Base-by-base conservation (phyloP, 345 rosid species). In the Anastatica hierochuntica region DNA sequence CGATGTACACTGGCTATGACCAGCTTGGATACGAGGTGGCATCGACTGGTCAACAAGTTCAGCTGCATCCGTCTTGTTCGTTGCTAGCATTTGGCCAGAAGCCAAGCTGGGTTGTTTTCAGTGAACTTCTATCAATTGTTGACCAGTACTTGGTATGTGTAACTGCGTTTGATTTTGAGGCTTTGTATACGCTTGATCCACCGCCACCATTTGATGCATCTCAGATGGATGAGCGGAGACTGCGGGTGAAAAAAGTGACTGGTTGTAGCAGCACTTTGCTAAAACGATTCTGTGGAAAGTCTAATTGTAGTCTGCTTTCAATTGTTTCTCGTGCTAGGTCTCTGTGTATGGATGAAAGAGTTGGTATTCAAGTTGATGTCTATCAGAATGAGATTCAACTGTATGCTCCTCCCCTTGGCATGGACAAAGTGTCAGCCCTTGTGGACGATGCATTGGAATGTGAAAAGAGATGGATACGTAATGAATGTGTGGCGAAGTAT, bases 91-190 rank as follows among this genome's bases (percentile, higher is more conserved):
- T 84, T 62, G 69, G 69, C 41, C 79, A 78, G 77, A 90, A 77
- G 85, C 96, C 98, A 24, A 49, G 62, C 58, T 87, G 96, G 95
- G 95, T 90, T 43, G 89, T 90, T 58, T 90, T 87, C 60, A 65
- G 85, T 63, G 98, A 90, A 67, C 76, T 90, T 10, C 69, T 90
- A 17, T 79, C 88, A 33, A 14, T 44, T 34, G 59, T 76, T 40
- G 70, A 60, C 64, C 73, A 83, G 62, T 86, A 79, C 75, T 72
- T 90, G 72, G 88, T 86, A 51, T 90, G 97, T 55, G 98, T 84
- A 27, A 86, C 90, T 14, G 85, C 89, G 10, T 54, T 87, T 67
- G 96, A 90, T 63, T 73, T 73, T 51, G 95, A 84, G 23, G 73
- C 69, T 64, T 71, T 87, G 57, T 64, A 66, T 48, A 68, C 56